Conservation (phyloP, 164 flowering plant species). For the Kingdonia uniflora region DNA sequence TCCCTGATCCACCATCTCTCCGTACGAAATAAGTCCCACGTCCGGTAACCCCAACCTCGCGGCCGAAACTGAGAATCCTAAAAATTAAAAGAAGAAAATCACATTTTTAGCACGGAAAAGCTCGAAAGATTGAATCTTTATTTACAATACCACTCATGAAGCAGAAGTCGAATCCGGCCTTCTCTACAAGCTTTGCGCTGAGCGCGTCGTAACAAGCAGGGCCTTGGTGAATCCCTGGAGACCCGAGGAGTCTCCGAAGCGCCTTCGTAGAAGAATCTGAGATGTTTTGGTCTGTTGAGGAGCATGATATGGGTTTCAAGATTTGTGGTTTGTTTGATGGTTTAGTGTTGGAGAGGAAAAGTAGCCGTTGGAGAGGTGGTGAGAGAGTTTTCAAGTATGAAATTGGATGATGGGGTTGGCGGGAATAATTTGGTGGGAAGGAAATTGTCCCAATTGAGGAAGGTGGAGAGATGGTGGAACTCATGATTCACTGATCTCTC, state of each 20-base stretch:
- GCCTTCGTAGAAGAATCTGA: slow-evolving; percentile 39
- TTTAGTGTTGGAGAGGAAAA: neutral
- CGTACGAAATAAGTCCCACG: too few species aligned
- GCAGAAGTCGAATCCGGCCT: slow-evolving; percentile 68
- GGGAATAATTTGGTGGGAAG: slow-evolving; percentile 1
- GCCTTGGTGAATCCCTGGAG: slow-evolving; percentile 78
- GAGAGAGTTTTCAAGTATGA: slow-evolving; percentile 11
- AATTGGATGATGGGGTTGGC: slow-evolving; percentile 5
- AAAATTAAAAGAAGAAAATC: too few species aligned
- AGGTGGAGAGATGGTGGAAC: too few species aligned
- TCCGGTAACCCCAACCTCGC: too few species aligned
- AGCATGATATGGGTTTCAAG: slow-evolving; percentile 11
- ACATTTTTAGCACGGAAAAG: too few species aligned
- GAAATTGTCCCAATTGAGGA: too few species aligned
- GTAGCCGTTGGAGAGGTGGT: slow-evolving; percentile 10
- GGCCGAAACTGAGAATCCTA: too few species aligned
- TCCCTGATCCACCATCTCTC: too few species aligned
- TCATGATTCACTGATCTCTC: too few species aligned
- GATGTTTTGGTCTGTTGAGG: neutral
- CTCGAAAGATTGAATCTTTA: too few species aligned
- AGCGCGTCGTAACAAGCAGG: slow-evolving; percentile 95
- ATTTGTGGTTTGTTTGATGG: neutral
- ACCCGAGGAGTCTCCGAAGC: slow-evolving; percentile 53
- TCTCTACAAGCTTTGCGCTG: slow-evolving; percentile 79
- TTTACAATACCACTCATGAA: slow-evolving; percentile 64